Evolutionary conservation across 1,139 yeast species (phyloP), one percentile per base, ranked within the genome.

Genomic region (Diutina siamensis): DNA sequence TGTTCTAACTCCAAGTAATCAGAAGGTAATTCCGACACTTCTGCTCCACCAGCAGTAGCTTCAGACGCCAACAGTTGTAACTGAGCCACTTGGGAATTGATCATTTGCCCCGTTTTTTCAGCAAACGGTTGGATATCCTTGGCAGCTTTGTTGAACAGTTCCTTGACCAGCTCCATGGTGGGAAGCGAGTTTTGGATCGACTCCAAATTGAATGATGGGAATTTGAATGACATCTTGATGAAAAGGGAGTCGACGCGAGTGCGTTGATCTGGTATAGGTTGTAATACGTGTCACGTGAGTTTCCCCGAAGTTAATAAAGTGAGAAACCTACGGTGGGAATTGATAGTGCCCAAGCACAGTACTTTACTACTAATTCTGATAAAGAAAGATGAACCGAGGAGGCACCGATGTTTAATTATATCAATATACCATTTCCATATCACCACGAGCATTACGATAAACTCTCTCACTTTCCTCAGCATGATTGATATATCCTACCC

Each of bases 1-100:
- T 71, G 67, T 59, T 83, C 94, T 54, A 84, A 67, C 49, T 74
- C 72, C 50, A 76, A 69, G 61, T 84, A 84, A 52, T 83, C 88
- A 44, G 74, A 74, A 35, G 94, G 94, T 48, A 83, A 69, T 58
- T 83, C 86, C 51, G 84, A 76, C 17, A 67, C 67, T 49, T 70
- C 75, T 27, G 68, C 58, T 46, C 61, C 60, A 7, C 28, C 28
- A 28, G 62, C 51, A 41, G 50, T 47, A n/a, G 53, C 50, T 45
- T 53, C 53, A 20, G 49, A 25, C 44, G 75, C 72, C 50, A 70
- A 61, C 45, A 66, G 72, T 51, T 69, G 74, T 22, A 70, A 70
- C 51, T 69, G 75, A 40, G 62, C 65, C 49, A 71, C 60, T 53
- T 71, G 76, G 22, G 62, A 51, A 19, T 65, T 54, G 46, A 71